Base-by-base conservation (phyloP, 164 flowering plant genomes). In the Tinospora cordifolia region DNA sequence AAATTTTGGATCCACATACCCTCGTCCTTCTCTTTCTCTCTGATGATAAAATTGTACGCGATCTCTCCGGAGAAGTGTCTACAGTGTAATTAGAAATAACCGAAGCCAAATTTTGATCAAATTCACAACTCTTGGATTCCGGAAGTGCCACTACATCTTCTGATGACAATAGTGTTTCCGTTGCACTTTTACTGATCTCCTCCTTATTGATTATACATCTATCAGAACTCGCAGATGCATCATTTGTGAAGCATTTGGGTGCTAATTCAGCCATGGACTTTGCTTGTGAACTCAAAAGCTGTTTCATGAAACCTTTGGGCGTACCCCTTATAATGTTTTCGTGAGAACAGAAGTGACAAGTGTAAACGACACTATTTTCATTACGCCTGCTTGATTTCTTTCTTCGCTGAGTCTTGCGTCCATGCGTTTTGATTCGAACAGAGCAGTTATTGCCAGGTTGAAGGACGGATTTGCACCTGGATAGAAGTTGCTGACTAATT, bases 381-480 rank as follows among this genome's bases (percentile, higher is more conserved):
- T 81, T 49, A 4, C 79, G 41, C 54, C 17, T 41, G 41, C 27
- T 69, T 8, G 68, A 40, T 66, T 80, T 84, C 75, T 81, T 81
- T 49, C 58, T 62, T 62, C 74, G 71, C n/a, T 74, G 64, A 65
- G 11, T 46, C 75, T 81, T 88, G 60, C 81, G 66, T 75, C 14
- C 74, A 70, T 79, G 87, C 71, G 79, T 85, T 74, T 89, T 90
- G 26, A 89, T 83, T 51, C 90, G 83, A 0, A 90, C 78, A 5
- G 84, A 86, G 82, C 93, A 93, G 74, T 90, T 90, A 21, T 67
- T 25, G 57, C 93, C 95, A 64, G 93, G 92, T 63, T 81, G 88
- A 71, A 90, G 92, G 71, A 90, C 68, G 39, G 95, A 80, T 67
- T 89, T 95, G 77, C 98, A 93, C 78, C 95, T 93, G 86, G 47